Conservation (phyloP, 257 asterid species). For the Prunella vulgaris region DNA sequence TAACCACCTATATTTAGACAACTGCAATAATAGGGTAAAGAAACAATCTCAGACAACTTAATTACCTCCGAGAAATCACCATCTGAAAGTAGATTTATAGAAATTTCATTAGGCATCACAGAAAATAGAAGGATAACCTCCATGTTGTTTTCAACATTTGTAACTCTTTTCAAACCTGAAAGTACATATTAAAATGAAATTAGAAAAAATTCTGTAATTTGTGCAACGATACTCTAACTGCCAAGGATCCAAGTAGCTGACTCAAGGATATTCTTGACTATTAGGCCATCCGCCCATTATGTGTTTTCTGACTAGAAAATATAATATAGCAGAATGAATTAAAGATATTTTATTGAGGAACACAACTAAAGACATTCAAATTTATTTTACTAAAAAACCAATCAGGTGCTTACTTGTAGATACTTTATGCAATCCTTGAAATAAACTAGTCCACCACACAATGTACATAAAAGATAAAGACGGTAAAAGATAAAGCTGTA, state of each 20-base stretch:
- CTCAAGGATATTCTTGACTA: background rate
- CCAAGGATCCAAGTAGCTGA: background rate
- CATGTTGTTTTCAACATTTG: conserved; percentile 23
- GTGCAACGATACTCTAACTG: background rate
- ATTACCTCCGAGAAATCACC: conserved; percentile 50
- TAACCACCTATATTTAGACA: background rate
- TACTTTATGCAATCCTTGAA: too few species aligned
- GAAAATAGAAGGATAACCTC: conserved; percentile 41
- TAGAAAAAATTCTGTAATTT: background rate
- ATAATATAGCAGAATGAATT: background rate
- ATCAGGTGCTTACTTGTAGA: too few species aligned
- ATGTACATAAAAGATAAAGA: too few species aligned
- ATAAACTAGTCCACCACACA: background rate
- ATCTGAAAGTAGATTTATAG: conserved; percentile 42
- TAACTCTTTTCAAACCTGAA: conserved; percentile 42
- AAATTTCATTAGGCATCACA: conserved; percentile 38
- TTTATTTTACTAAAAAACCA: background rate
- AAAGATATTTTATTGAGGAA: background rate
- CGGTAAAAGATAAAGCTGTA: conserved; percentile 14
- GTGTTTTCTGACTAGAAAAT: background rate
- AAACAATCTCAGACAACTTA: conserved; percentile 8
- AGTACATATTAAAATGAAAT: background rate
- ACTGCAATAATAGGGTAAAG: background rate
- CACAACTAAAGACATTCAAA: background rate
- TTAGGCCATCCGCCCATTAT: background rate